Base-by-base conservation (phyloP, 2,329 filamentous ascomycete genomes). In the Fusarium setosum region DNA sequence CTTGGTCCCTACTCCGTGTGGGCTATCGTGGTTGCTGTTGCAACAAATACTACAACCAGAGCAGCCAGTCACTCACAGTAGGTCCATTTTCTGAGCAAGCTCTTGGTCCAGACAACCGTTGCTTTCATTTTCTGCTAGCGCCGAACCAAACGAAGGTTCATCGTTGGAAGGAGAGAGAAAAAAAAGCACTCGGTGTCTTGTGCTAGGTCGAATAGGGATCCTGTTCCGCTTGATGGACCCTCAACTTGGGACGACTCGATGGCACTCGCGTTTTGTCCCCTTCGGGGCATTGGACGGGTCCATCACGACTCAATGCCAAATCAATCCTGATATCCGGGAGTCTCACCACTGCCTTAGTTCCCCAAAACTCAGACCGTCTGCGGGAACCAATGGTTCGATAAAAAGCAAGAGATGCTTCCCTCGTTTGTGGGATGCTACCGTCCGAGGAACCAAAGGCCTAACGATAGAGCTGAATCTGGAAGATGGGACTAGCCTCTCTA, bases 291-390 rank as follows among this genome's bases (percentile, higher is more conserved):
- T 24, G 41, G 29, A 35, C 21, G 20, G 21, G 15, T 23, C 23
- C 38, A 23, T 18, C 21, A 51, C 20, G 21, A n/a, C 44, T 37
- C 20, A 12, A 34, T 17, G 24, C 42, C 49, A 38, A 55, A 48
- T 24, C 48, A 38, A 44, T 47, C 29, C 49, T 37, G 55, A 55
- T 53, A 57, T 21, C 41, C 24, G 49, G 35, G 38, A 57, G 57
- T 67, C 59, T 61, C 59, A 65, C 50, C 44, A 41, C 29, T 24
- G n/a, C 35, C 31, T 23, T 24, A 41, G 47, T 29, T 42, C 38
- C 40, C 29, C 24, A 23, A 40, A 56, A 42, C 35, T 59, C 54
- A 41, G 48, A 57, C 51, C 31, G 53, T 44, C 48, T 20, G 26
- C 40, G 10, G 41, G 23, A 35, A 21, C 37, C 51, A 52, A 63